Evolutionary conservation across 2,329 filamentous ascomycete genomes (phyloP).

Genomic region (Fusarium sp.): DNA sequence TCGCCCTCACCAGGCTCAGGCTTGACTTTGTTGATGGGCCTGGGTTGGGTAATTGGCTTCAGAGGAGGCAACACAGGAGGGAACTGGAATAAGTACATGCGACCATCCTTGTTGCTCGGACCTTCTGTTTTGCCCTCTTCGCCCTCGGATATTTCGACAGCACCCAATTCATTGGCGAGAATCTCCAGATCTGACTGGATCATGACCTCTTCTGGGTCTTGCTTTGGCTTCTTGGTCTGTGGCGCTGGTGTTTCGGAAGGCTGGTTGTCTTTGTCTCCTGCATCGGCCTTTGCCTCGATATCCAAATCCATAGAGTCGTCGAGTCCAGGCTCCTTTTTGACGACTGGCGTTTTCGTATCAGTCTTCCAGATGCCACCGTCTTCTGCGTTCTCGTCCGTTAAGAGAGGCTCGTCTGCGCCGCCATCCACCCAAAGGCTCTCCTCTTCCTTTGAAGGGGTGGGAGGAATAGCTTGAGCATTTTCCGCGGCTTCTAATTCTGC

Average conservation of each 20-base stretch:
- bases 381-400: constrained; percentile 46
- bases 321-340: constrained; percentile 58
- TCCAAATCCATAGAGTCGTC: constrained; percentile 58
- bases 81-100: constrained; percentile 73
- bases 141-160: constrained; percentile 45
- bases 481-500: constrained; percentile 67
- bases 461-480: constrained; percentile 47
- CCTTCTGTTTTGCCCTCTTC: constrained; percentile 44
- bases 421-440: constrained; percentile 59
- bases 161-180: constrained; percentile 56
- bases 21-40: constrained; percentile 51
- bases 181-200: constrained; percentile 55
- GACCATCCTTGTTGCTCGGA: constrained; percentile 60
- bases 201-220: constrained; percentile 53
- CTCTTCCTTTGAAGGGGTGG: constrained; percentile 50
- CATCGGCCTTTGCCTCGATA: constrained; percentile 38
- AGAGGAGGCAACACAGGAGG: constrained; percentile 70
- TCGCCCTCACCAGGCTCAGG: constrained; percentile 54
- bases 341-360: constrained; percentile 48
- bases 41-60: constrained; percentile 45
- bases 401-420: constrained; percentile 44
- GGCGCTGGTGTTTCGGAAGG: constrained; percentile 34
- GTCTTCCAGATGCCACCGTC: constrained; percentile 58
- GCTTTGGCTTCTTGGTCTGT: constrained; percentile 45
- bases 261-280: constrained; percentile 38